Conservation (phyloP, 2,329 filamentous ascomycete genomes). For the Nannizzia gypsea region DNA sequence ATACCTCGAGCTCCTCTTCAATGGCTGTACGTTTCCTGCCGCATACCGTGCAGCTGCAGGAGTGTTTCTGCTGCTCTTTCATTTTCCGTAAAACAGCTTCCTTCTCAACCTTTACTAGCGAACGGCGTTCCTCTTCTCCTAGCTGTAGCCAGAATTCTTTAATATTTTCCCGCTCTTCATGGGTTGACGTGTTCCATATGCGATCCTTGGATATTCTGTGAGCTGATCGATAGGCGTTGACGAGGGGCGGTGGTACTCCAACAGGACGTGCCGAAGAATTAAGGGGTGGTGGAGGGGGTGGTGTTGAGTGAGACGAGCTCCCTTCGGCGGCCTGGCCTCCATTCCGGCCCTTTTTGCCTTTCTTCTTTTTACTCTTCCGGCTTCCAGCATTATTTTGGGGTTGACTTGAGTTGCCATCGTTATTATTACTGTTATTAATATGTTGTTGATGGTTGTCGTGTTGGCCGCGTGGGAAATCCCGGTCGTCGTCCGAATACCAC, state of each 20-base stretch:
- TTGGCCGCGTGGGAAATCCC: slow-evolving; percentile 26
- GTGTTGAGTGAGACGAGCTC: slow-evolving; percentile 29
- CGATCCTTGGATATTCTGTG: slow-evolving; percentile 56
- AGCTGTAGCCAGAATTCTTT: slow-evolving; percentile 96
- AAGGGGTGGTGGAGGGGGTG: slow-evolving; percentile 24
- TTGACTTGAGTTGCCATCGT: slow-evolving; percentile 16
- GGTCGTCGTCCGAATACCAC: slow-evolving; percentile 45
- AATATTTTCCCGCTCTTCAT: slow-evolving; percentile 91
- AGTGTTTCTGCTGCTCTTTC: slow-evolving; percentile 99
- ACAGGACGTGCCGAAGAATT: slow-evolving; percentile 31
- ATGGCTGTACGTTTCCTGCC: slow-evolving; percentile 93
- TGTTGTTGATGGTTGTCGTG: slow-evolving; percentile 17
- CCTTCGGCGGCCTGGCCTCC: slow-evolving; percentile 28
- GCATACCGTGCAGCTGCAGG: slow-evolving; percentile 94
- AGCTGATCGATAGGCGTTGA: slow-evolving; percentile 31
- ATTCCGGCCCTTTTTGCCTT: slow-evolving; percentile 27
- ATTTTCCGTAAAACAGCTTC: slow-evolving; percentile 96
- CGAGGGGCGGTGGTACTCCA: slow-evolving; percentile 33
- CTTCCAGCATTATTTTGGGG: slow-evolving; percentile 13
- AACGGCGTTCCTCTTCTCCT: slow-evolving; percentile 87
- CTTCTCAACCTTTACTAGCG: slow-evolving; percentile 94
- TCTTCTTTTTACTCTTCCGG: slow-evolving; percentile 33
- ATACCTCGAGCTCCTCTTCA: slow-evolving; percentile 90
- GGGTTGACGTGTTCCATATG: slow-evolving; percentile 94
- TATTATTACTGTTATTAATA: slow-evolving; percentile 17